Evolutionary conservation across 2,329 filamentous ascomycete species (phyloP).

Genomic region (Immersiporthe knoxdaviesiana): DNA sequence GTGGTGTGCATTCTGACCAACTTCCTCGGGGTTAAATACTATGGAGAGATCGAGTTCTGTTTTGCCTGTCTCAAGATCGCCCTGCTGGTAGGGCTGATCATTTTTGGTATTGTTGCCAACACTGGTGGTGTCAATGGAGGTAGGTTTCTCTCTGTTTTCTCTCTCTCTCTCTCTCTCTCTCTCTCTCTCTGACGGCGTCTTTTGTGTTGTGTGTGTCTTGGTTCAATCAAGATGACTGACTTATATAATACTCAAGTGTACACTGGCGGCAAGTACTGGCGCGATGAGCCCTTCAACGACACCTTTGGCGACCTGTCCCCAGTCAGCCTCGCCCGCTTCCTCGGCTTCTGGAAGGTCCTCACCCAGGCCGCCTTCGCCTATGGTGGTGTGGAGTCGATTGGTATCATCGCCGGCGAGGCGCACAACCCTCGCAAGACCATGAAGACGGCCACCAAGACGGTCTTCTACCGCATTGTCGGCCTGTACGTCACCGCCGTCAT

Average conservation of each 20-base stretch:
- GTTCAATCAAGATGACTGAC: too few relatives aligned
- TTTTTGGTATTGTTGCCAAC: conserved; percentile 64
- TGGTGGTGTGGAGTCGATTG: conserved; percentile 33
- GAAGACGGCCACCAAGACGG: conserved; percentile 62
- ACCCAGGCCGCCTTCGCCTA: conserved; percentile 28
- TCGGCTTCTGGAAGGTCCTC: conserved; percentile 29
- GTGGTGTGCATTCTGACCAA: conserved; percentile 31
- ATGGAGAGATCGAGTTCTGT: conserved; percentile 26
- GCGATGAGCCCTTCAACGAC: conserved; percentile 29
- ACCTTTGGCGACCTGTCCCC: conserved; percentile 19
- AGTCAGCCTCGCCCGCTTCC: conserved; percentile 23
- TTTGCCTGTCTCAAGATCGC: conserved; percentile 28
- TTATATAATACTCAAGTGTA: too few relatives aligned
- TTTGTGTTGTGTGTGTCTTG: too few relatives aligned
- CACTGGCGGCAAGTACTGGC: conserved; percentile 29
- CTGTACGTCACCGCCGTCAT: conserved; percentile 63
- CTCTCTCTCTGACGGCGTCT: too few relatives aligned
- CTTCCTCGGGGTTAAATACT: conserved; percentile 28
- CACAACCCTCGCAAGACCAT: conserved; percentile 47
- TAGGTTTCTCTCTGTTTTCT: neutral
- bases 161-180: too few relatives aligned
- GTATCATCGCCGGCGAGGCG: conserved; percentile 49
- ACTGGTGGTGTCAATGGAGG: conserved; percentile 47
- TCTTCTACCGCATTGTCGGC: conserved; percentile 63
- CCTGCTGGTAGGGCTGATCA: conserved; percentile 47